Evolutionary conservation across 164 flowering plant species (phyloP).

Genomic region (Tetrastigma voinierianum): DNA sequence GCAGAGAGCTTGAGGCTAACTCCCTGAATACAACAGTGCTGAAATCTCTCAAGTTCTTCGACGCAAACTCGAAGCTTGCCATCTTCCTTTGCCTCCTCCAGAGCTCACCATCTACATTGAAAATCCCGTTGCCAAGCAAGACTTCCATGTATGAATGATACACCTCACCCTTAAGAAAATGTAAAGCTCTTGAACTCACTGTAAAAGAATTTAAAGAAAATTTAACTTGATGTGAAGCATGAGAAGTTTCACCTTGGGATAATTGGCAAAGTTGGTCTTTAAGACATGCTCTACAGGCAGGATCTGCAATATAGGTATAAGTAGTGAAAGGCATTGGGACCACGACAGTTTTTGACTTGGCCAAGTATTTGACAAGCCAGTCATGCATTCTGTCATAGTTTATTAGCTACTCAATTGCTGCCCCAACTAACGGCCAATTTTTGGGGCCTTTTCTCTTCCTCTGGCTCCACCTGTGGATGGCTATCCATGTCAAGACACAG

Average conservation of each 20-base stretch:
- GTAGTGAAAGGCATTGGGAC: conserved; percentile 89
- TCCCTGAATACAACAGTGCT: conserved; percentile 84
- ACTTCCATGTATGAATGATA: conserved; percentile 97
- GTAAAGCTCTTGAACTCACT: neutral
- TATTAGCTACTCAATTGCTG: conserved; percentile 71
- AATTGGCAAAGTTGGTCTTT: conserved; percentile 80
- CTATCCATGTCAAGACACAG: conserved; percentile 48
- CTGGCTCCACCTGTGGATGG: conserved; percentile 72
- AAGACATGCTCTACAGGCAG: conserved; percentile 85
- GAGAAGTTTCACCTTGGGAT: conserved; percentile 68
- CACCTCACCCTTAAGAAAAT: conserved; percentile 56
- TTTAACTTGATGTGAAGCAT: neutral
- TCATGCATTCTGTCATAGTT: conserved; percentile 91
- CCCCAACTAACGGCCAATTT: conserved; percentile 95
- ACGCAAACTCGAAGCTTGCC: conserved; percentile 94
- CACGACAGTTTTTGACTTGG: conserved; percentile 53
- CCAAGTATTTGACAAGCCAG: conserved; percentile 71
- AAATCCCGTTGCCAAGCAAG: conserved; percentile 88
- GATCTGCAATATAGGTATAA: conserved; percentile 90
- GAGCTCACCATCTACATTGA: conserved; percentile 88
- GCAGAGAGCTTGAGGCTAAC: conserved; percentile 65
- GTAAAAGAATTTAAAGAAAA: neutral
- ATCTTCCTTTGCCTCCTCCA: conserved; percentile 94
- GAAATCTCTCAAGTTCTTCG: conserved; percentile 88
- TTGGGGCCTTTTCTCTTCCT: conserved; percentile 74